Evolutionary conservation across 2,329 filamentous ascomycete genomes (phyloP).

Genomic region (Pseudopithomyces maydicus): DNA sequence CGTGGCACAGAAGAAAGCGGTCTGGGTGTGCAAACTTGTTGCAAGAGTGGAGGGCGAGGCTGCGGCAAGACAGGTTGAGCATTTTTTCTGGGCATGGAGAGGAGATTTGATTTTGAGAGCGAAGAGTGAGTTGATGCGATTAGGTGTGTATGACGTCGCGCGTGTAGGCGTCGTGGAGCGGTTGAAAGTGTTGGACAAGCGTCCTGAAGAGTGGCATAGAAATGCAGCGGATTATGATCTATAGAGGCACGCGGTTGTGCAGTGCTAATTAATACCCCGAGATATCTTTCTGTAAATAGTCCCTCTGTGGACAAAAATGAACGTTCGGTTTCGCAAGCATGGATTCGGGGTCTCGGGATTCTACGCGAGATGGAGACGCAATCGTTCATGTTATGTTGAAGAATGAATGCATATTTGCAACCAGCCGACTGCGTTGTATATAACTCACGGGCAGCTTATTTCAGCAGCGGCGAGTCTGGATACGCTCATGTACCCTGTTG

Average conservation of each 20-base stretch:
- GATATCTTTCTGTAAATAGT: too few species aligned
- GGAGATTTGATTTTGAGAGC: constrained; percentile 34
- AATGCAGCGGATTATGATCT: background rate
- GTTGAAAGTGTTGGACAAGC: constrained; percentile 26
- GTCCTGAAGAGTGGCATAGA: background rate
- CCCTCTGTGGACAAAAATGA: too few species aligned
- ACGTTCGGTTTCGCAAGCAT: too few species aligned
- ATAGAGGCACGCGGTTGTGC: background rate
- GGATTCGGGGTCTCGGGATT: too few species aligned
- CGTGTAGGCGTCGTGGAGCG: constrained; percentile 35
- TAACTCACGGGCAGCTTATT: background rate
- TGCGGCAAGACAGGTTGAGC: constrained; percentile 33
- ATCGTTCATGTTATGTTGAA: constrained; percentile 5
- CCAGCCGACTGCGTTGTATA: background rate
- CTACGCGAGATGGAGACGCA: too few species aligned
- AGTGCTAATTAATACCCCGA: background rate
- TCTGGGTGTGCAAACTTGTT: constrained; percentile 37
- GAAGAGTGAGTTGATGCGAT: constrained; percentile 17
- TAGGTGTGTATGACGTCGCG: constrained; percentile 30
- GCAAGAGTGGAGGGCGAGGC: constrained; percentile 33
- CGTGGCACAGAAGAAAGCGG: constrained; percentile 31
- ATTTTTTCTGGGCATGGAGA: constrained; percentile 32
- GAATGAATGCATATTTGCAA: constrained; percentile 10
- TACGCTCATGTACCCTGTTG: background rate
- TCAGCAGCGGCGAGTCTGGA: too few species aligned